Base-by-base conservation (phyloP, 1,284 basidiomycete species). In the Bjerkandera adusta region DNA sequence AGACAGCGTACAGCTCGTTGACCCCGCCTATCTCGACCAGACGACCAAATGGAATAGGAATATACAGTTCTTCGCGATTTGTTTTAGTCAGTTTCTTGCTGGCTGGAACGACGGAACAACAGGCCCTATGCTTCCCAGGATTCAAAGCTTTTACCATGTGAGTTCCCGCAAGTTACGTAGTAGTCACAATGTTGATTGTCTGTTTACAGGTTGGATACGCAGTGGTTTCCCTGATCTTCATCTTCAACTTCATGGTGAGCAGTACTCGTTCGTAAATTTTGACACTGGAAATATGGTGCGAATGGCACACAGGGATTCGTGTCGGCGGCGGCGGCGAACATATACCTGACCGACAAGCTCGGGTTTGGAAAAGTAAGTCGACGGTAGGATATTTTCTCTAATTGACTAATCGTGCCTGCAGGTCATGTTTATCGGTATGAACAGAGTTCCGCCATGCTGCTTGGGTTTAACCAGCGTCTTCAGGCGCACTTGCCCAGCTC, bases 31-130 rank as follows among this genome's bases (percentile, higher is more conserved):
- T n/a, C n/a, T n/a, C n/a, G n/a, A n/a, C n/a, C n/a, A n/a, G n/a
- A n/a, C n/a, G n/a, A n/a, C 27, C 27, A 43, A 34, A 4, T 51
- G 56, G 26, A 57, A 42, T n/a, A 39, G 32, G 6, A 47, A 50
- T 27, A 49, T 72, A 10, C 72, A 74, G 47, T 71, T 73, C 47
- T 52, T 58, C 1, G 56, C 69, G 1, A 57, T 76, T 11, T 72
- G 68, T 53, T 74, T 63, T 58, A 53, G 64, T 12, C 54, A 72
- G 16, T 73, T 72, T 39, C 52, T 79, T 10, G 63, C 67, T 3
- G 81, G 81, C 5, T 83, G 79, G 79, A 83, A 80, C 56, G 81
- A 83, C 57, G 75, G 75, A 1, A 72, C 74, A 8, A 73, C 75
- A 15, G 81, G 80, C 0, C 79, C 81, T 2, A 62, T 83, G 10